Evolutionary conservation across 768 basidiomycete species (phyloP), one percentile per base, ranked within the genome.

Genomic region (Suillus ampliporus): DNA sequence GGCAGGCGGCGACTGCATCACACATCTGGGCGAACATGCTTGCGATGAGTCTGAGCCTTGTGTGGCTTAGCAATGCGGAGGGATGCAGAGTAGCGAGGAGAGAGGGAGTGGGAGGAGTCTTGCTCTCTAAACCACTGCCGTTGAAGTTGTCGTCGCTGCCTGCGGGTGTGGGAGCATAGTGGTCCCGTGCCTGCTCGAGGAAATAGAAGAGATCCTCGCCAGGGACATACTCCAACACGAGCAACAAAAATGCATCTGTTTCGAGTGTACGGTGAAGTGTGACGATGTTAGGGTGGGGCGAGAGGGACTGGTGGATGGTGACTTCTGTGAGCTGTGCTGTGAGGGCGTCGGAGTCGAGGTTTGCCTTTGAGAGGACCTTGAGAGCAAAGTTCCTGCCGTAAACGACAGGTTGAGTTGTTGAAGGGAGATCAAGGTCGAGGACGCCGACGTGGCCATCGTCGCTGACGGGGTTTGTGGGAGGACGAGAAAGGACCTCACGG

Each of bases 1-100:
- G 97, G 78, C 97, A 98, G 7, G 91, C 88, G 4, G 94, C 93
- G 14, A 99, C 96, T 48, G 97, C 96, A 66, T 96, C 94, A 73
- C 97, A 99, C 97, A 99, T 99, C 79, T 99, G 97, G 21, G 87
- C 82, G 77, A 99, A 99, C 97, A 99, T 99, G 73, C 92, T 90
- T 4, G 95, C 89, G 71, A 99, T 95, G 67, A 99, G 87, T 17
- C 92, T 90, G 34, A 99, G 86, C 62, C 97, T 91, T 44, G 90
- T 91, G 61, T 88, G 86, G 31, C 92, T 93, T 59, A 99, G 89
- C 37, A 97, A 82, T 66, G 94, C 90, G 35, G 86, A 83, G 50
- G 87, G 92, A 72, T 86, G 88, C 69, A 88, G 85, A 65, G 89
- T 90, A 38, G 95, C 91, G 54, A 99, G 89, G 56, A 99, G 85